A percentile compares a stretch with the other conserved stretches of the same genome.
Conservation (phyloP, 2,329 filamentous ascomycete species). For the Fusarium anguioides region DNA sequence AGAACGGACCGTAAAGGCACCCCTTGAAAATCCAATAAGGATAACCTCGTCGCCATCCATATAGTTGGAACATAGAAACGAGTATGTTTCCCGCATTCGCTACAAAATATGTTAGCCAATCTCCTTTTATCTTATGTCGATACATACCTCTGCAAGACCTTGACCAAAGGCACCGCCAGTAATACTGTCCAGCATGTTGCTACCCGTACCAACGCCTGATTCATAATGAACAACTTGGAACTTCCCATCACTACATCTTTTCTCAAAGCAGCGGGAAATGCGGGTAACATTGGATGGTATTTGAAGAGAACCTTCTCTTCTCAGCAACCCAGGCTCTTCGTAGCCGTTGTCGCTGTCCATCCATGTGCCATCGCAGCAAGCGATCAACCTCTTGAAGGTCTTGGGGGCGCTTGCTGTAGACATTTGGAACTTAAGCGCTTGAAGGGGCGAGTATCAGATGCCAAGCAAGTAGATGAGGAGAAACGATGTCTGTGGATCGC, state of each 20-base stretch:
- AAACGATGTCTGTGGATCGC: background rate
- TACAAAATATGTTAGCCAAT: slow-evolving; percentile 45
- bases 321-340: slow-evolving; percentile 52
- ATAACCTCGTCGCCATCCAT: slow-evolving; percentile 67
- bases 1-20: slow-evolving; percentile 68
- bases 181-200: slow-evolving; percentile 60
- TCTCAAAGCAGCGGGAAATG: slow-evolving; percentile 67
- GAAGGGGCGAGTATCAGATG: background rate
- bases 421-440: slow-evolving; percentile 3
- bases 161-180: slow-evolving; percentile 66
- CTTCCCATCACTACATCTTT: slow-evolving; percentile 61
- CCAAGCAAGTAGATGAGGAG: background rate
- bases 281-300: slow-evolving; percentile 70
- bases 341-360: slow-evolving; percentile 64
- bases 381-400: slow-evolving; percentile 58
- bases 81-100: slow-evolving; percentile 69
- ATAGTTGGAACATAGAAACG: slow-evolving; percentile 72
- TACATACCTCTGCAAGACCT: slow-evolving; percentile 62
- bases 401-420: background rate
- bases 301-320: slow-evolving; percentile 56
- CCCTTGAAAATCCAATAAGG: slow-evolving; percentile 67
- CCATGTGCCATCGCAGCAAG: slow-evolving; percentile 67
- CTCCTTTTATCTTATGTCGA: background rate
- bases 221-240: slow-evolving; percentile 71
- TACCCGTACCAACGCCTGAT: slow-evolving; percentile 68